A percentile compares a stretch with the other conserved stretches of the same genome.
Conservation (phyloP, 352 stramenopile species). For the Thalassiosira livingstoniorum region DNA sequence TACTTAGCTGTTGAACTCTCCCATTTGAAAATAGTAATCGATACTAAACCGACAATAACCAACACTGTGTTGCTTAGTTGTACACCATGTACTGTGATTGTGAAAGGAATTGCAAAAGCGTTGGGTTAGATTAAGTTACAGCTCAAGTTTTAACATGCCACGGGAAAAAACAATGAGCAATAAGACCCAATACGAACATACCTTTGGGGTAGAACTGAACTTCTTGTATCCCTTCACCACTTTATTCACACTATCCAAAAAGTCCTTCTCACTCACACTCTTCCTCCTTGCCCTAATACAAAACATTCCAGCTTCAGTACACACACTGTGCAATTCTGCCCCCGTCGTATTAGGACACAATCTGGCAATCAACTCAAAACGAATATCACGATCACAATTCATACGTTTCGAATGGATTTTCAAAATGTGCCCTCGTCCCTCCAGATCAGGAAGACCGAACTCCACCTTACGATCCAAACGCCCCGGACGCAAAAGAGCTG, state of each 20-base stretch:
- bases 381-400: conserved; percentile 98
- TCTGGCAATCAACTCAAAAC: conserved; percentile 97
- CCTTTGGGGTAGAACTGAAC: conserved; percentile 99
- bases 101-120: not conserved
- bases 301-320: conserved; percentile 98
- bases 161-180: conserved; percentile 56
- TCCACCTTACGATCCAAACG: conserved; percentile 99
- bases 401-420: conserved; percentile 99
- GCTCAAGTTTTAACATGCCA: conserved; percentile 4
- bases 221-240: conserved; percentile 99
- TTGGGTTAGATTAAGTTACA: not conserved
- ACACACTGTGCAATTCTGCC: conserved; percentile 97
- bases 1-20: too few species aligned
- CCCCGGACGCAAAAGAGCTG: conserved; percentile 94
- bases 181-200: too few species aligned
- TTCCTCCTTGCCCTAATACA: conserved; percentile 98
- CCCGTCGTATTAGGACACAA: conserved; percentile 99
- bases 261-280: conserved; percentile 99
- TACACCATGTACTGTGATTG: conserved; percentile 81
- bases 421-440: conserved; percentile 98
- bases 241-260: conserved; percentile 99
- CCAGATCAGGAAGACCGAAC: conserved; percentile 98
- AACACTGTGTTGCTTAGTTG: conserved; percentile 76
- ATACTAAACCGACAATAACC: not conserved
- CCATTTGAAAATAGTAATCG: not conserved